These are phyloP conservation scores for Magnaporthales sp. DNA, from an alignment of 2,329 filamentous ascomycete genomes.

Conservation along the genomic window DNA sequence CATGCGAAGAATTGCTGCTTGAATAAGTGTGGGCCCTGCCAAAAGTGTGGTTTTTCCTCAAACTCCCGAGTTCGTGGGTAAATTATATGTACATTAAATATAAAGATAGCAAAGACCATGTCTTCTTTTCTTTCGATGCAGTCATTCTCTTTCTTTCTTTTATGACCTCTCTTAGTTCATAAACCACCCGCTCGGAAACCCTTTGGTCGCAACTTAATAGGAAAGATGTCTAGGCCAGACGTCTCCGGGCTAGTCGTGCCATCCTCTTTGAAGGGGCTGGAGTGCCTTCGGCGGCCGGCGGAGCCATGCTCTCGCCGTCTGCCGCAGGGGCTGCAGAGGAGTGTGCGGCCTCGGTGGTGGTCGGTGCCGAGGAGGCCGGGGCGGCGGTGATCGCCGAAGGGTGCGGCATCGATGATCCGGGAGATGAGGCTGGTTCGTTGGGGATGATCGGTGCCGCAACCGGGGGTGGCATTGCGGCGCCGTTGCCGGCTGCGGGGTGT, in stretches of 20 bases:
- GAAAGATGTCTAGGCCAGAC: background rate
- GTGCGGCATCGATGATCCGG: background rate
- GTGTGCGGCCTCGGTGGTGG: background rate
- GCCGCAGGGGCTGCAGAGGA: background rate
- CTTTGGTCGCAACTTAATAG: background rate
- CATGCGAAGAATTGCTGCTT: background rate
- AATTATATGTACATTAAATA: conserved; percentile 4
- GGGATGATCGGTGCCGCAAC: background rate
- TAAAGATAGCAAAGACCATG: background rate
- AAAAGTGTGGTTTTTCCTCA: background rate
- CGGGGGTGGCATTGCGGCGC: background rate
- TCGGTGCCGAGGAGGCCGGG: background rate
- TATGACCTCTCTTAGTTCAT: background rate
- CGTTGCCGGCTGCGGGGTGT: background rate
- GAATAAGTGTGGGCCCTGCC: background rate
- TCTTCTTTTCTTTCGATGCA: background rate
- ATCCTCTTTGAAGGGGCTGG: background rate
- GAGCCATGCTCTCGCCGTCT: too few relatives aligned
- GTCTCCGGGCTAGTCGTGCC: background rate
- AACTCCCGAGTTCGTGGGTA: background rate
- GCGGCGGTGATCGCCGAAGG: background rate
- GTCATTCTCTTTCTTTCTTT: background rate
- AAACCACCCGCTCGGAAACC: background rate
- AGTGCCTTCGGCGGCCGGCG: background rate
- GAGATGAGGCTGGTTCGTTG: background rate